Percentiles rank a stretch among this genome's conserved stretches.
Conservation (phyloP, 2,329 filamentous ascomycete genomes). For the Alternaria infectoria region DNA sequence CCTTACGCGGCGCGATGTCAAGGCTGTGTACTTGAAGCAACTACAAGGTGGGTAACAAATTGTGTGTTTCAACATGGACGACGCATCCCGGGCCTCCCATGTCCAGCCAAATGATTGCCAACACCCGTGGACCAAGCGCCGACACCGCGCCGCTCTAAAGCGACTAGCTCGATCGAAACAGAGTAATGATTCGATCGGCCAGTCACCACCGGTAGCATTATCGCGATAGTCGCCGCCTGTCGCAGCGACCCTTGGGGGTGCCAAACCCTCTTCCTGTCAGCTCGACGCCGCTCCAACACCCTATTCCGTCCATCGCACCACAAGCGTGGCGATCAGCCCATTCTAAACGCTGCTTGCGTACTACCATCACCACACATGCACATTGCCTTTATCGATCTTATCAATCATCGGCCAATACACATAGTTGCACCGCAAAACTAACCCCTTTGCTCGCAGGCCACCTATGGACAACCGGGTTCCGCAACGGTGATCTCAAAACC, state of each 20-base stretch:
- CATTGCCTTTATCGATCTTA: slow-evolving; percentile 11
- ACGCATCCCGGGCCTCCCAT: slow-evolving; percentile 8
- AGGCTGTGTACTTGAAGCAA: slow-evolving; percentile 77
- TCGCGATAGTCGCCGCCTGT: slow-evolving; percentile 36
- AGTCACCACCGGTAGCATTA: slow-evolving; percentile 22
- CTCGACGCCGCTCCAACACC: slow-evolving; percentile 10
- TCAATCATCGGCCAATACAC: slow-evolving; percentile 3
- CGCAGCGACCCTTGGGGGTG: slow-evolving; percentile 18
- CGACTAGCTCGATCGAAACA: slow-evolving; percentile 23
- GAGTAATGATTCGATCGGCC: slow-evolving; percentile 28
- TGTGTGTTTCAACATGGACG: slow-evolving; percentile 15
- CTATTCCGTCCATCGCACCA: slow-evolving; percentile 1
- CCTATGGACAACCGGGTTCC: slow-evolving; percentile 78
- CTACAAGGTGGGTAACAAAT: slow-evolving; percentile 61
- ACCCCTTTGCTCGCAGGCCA: slow-evolving; percentile 56
- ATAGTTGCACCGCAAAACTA: slow-evolving; percentile 20
- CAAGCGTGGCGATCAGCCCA: slow-evolving; percentile 12
- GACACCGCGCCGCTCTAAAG: slow-evolving; percentile 29
- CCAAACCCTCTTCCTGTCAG: slow-evolving; percentile 15
- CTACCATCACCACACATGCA: slow-evolving; percentile 1
- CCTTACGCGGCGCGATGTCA: slow-evolving; percentile 74
- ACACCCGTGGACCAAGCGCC: slow-evolving; percentile 19
- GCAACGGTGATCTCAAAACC: slow-evolving; percentile 70
- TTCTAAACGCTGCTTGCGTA: neutral
- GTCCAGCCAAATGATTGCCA: slow-evolving; percentile 14